Evolutionary conservation across 805 yeast genomes (phyloP).

Genomic region (Ogataea wickerhamii): DNA sequence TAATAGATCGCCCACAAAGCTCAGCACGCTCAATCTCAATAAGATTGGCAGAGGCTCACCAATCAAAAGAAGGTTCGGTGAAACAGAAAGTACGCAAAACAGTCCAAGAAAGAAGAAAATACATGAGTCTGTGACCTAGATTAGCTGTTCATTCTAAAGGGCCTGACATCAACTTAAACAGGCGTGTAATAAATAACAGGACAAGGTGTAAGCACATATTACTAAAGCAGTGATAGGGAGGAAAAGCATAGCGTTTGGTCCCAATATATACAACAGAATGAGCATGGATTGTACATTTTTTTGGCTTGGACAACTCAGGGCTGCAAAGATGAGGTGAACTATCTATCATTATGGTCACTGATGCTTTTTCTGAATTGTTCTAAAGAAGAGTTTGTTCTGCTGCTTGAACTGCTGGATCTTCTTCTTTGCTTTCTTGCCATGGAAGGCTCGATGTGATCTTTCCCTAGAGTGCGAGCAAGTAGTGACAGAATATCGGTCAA

Average conservation of each 20-base stretch:
- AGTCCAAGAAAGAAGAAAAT: neutral
- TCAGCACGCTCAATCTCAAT: neutral
- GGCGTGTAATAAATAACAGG: neutral
- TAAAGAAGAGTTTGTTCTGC: constrained; percentile 34
- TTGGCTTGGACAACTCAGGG: too few species aligned
- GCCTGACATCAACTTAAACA: too few species aligned
- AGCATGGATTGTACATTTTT: too few species aligned
- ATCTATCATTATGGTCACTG: constrained; percentile 33
- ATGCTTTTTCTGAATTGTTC: constrained; percentile 44
- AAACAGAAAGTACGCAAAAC: neutral
- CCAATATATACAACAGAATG: neutral
- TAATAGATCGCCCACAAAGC: constrained; percentile 2
- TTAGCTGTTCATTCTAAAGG: neutral
- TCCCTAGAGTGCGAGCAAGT: constrained; percentile 72
- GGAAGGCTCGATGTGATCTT: constrained; percentile 69
- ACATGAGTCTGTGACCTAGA: neutral
- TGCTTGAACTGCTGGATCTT: constrained; percentile 46
- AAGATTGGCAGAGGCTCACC: neutral
- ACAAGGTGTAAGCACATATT: neutral
- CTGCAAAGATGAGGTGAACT: neutral
- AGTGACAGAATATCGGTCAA: constrained; percentile 84
- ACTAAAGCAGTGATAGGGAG: neutral
- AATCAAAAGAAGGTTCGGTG: neutral
- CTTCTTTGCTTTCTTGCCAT: constrained; percentile 88
- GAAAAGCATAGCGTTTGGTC: neutral